Base-by-base conservation (phyloP, 306 rosid species). In the Fragaria iinumae region DNA sequence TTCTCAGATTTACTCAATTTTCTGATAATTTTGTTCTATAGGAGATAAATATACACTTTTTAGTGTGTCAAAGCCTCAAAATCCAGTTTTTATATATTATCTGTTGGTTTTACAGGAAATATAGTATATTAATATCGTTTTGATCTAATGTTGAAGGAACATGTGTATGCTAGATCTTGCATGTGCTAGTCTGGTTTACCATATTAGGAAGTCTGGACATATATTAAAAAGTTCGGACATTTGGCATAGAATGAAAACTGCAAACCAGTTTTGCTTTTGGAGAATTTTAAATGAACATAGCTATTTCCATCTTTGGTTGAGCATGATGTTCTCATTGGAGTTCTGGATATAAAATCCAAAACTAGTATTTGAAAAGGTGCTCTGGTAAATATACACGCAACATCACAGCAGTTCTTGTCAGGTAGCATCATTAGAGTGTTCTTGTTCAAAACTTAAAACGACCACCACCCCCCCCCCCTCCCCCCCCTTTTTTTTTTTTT, bases 1-100 rank as follows among this genome's bases (percentile, higher is more conserved):
- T 94, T 91, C 97, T 89, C 85, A 84, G 45, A 69, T 84, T 87
- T 76, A 84, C 65, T 44, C 45, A 32, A 60, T 32, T 3, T 17
- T 67, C 23, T 3, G 41, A 13, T 25, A 59, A 2, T 29, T 62
- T 55, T 73, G 66, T 44, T 57, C 23, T 14, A 11, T 5, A 17
- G 43, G 8, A 71, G 50, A 16, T 56, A 29, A 1, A 16, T 3
- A 17, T 34, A 12, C 5, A 9, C 59, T n/a, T 45, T 23, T 59
- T 10, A 25, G 34, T 11, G 6, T 23, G 65, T 25, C 13, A 18
- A 52, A 18, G 66, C 16, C 20, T 48, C 6, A 48, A 6, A 18
- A 52, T 50, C 17, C 57, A 36, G 12, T 29, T 34, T 27, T 39
- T 11, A n/a, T 74, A 18, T 32, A 36, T 48, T 25, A 4, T 11